Percentiles rank a stretch among this genome's conserved stretches.
Conservation (phyloP, 2,329 filamentous ascomycete species). For the Pseudocercospora pini-densiflorae region DNA sequence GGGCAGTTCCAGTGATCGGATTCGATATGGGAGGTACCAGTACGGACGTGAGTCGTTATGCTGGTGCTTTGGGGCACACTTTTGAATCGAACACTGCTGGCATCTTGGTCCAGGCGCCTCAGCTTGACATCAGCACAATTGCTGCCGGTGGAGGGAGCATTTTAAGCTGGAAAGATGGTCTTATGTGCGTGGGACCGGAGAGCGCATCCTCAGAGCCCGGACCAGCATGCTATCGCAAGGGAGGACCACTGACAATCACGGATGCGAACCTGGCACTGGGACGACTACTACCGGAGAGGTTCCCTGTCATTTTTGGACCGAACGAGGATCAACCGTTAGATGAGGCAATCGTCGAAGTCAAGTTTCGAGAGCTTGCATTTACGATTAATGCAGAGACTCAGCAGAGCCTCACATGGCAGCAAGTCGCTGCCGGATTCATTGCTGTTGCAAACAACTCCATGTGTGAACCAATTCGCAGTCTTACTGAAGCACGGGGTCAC, state of each 20-base stretch:
- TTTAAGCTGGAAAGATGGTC: slow-evolving; percentile 33
- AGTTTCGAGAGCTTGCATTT: slow-evolving; percentile 25
- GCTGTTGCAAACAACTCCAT: slow-evolving; percentile 86
- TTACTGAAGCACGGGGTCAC: slow-evolving; percentile 86
- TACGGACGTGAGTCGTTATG: slow-evolving; percentile 42
- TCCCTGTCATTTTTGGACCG: slow-evolving; percentile 42
- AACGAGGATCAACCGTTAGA: slow-evolving; percentile 36
- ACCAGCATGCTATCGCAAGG: slow-evolving; percentile 42
- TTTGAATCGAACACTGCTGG: slow-evolving; percentile 42
- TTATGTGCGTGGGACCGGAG: slow-evolving; percentile 27
- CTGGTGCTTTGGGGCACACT: slow-evolving; percentile 38
- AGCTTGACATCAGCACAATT: slow-evolving; percentile 42
- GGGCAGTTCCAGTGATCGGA: slow-evolving; percentile 37
- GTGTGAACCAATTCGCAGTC: slow-evolving; percentile 80
- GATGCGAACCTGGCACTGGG: slow-evolving; percentile 43
- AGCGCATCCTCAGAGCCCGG: slow-evolving; percentile 37
- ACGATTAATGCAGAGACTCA: slow-evolving; percentile 31
- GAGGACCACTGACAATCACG: slow-evolving; percentile 42
- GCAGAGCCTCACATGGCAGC: slow-evolving; percentile 68
- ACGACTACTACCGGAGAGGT: slow-evolving; percentile 38
- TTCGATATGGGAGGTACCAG: slow-evolving; percentile 36
- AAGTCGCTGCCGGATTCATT: slow-evolving; percentile 83
- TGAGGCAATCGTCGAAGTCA: slow-evolving; percentile 16
- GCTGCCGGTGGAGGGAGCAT: slow-evolving; percentile 57
- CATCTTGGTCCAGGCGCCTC: slow-evolving; percentile 38